These are phyloP conservation scores for Mycena chlorophos DNA, from an alignment of 768 basidiomycete species.

Conservation along the genomic window DNA sequence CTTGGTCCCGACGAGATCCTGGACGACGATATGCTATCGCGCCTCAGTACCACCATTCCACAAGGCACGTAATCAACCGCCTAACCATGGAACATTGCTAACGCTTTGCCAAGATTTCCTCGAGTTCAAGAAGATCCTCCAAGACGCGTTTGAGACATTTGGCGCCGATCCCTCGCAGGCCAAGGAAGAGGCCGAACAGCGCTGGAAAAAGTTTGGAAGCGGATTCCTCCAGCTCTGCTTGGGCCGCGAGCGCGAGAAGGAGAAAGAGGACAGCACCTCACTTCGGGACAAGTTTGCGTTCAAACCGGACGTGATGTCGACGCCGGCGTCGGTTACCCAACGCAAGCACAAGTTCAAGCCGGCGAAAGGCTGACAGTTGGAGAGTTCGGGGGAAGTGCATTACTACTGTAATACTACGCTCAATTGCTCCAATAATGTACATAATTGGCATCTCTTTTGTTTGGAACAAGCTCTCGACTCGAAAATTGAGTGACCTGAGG, in stretches of 20 bases:
- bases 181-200: constrained; percentile 31
- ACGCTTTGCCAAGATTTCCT: constrained; percentile 33
- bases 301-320: not conserved
- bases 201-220: constrained; percentile 36
- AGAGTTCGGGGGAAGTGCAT: not conserved
- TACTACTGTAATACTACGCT: too few species aligned
- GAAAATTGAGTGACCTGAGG: too few species aligned
- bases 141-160: constrained; percentile 45
- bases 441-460: too few species aligned
- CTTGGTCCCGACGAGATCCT: constrained; percentile 33
- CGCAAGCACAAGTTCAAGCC: not conserved
- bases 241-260: constrained; percentile 3
- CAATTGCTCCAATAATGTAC: too few species aligned
- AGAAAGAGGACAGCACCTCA: not conserved
- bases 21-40: constrained; percentile 36
- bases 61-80: constrained; percentile 32
- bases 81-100: not conserved
- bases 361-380: too few species aligned
- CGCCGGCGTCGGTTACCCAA: not conserved
- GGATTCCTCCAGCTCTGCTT: constrained; percentile 39
- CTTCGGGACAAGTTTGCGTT: constrained; percentile 8
- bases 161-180: constrained; percentile 49
- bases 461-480: too few species aligned
- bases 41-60: constrained; percentile 41
- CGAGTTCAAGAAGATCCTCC: constrained; percentile 40